Evolutionary conservation across 768 basidiomycete genomes (phyloP).

Genomic region (Tephrocybe sp.): DNA sequence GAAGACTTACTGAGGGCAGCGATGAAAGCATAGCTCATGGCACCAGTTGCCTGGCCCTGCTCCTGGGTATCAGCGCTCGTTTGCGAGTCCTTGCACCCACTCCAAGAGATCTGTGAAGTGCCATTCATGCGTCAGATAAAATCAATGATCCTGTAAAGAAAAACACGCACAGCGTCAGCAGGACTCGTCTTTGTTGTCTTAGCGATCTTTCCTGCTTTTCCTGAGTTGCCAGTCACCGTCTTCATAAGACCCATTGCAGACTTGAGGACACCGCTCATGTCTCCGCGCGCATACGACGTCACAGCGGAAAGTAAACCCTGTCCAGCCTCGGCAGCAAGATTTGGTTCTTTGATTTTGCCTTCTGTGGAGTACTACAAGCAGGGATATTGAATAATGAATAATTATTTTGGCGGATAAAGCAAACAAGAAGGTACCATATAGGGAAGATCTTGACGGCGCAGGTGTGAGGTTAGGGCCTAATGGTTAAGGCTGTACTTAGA

Average conservation of each 20-base stretch:
- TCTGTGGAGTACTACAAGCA: slow-evolving; percentile 80
- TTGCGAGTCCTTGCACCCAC: slow-evolving; percentile 77
- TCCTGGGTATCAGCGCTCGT: slow-evolving; percentile 79
- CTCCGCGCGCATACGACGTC: slow-evolving; percentile 71
- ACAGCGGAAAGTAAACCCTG: slow-evolving; percentile 81
- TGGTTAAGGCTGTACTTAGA: neutral
- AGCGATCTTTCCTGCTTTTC: slow-evolving; percentile 61
- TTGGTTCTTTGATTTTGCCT: slow-evolving; percentile 93
- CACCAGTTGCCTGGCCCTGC: slow-evolving; percentile 65
- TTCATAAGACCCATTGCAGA: slow-evolving; percentile 76
- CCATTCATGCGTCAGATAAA: neutral
- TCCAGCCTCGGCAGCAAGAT: slow-evolving; percentile 83
- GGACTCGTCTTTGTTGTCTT: slow-evolving; percentile 69
- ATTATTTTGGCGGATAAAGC: neutral
- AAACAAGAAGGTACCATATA: slow-evolving; percentile 47
- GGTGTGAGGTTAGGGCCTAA: neutral
- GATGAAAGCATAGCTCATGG: slow-evolving; percentile 77
- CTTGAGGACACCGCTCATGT: slow-evolving; percentile 74
- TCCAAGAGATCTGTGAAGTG: slow-evolving; percentile 71
- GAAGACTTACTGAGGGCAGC: slow-evolving; percentile 42
- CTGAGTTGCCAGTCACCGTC: slow-evolving; percentile 60
- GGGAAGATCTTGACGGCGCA: slow-evolving; percentile 55
- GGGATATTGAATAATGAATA: neutral
- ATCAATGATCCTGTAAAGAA: neutral
- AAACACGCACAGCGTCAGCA: slow-evolving; percentile 75